A percentile compares a stretch with the other conserved stretches of the same genome.
Conservation (phyloP, 441 rosid genomes). For the Erysimum cheiri region DNA sequence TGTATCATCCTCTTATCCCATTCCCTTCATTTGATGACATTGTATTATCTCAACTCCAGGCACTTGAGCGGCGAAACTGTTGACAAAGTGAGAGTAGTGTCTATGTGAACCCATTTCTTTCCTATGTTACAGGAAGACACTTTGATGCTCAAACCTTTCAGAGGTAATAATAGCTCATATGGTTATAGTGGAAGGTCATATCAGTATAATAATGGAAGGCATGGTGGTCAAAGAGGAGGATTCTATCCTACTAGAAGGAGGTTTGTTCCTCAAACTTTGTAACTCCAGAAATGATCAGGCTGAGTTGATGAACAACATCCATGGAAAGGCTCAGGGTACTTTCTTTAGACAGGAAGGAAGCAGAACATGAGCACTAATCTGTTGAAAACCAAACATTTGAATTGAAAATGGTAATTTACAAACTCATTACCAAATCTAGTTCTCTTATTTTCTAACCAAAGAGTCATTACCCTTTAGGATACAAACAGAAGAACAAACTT, state of each 20-base stretch:
- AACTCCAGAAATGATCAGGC: not conserved
- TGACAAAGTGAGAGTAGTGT: not conserved
- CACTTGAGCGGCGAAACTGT: not conserved
- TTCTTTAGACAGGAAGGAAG: not conserved
- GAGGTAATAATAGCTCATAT: not conserved
- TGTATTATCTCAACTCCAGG: not conserved
- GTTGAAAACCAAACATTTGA: not conserved
- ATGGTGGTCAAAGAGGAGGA: not conserved
- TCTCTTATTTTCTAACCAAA: constrained; percentile 2
- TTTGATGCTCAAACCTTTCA: not conserved
- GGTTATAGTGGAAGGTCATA: not conserved
- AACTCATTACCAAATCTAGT: not conserved
- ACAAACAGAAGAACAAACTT: constrained; percentile 3
- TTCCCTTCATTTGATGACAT: not conserved
- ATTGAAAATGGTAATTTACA: not conserved
- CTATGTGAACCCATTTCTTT: not conserved
- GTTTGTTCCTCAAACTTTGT: not conserved
- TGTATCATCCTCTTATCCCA: not conserved
- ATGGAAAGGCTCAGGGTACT: not conserved
- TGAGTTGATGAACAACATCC: not conserved
- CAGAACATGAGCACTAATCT: not conserved
- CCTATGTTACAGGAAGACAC: not conserved
- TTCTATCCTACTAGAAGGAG: not conserved
- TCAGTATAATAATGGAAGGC: not conserved
- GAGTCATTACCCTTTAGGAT: not conserved